A percentile compares a stretch with the other conserved stretches of the same genome.
phyloP scores from a whole-genome alignment of 169 alveolate species.

The Plasmodium falciparum region DNA sequence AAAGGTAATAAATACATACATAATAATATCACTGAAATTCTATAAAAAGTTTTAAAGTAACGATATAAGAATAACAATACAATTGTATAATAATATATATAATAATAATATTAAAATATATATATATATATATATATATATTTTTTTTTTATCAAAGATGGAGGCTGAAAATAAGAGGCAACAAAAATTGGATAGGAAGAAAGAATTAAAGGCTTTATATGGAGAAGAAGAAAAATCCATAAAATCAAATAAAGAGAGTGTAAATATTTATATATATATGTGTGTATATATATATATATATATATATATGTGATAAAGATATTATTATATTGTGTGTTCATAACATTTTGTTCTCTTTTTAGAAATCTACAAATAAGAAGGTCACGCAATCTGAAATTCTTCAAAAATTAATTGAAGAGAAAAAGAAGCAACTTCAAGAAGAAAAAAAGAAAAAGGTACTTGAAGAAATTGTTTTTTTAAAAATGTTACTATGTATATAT shows the following conservation, averaged over 20 bases:
- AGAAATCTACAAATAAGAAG: conserved; percentile 59
- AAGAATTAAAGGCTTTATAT: conserved; percentile 59
- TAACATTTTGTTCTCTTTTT: background rate
- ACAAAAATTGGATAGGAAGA: conserved; percentile 62
- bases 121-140: background rate
- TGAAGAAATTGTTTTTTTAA: background rate
- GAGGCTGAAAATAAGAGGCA: conserved; percentile 73
- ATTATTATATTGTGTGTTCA: too few species aligned
- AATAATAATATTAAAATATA: background rate
- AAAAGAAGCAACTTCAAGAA: conserved; percentile 57
- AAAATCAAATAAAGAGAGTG: conserved; percentile 65
- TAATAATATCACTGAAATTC: too few species aligned
- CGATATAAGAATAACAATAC: too few species aligned
- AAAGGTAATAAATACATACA: conserved; percentile 70
- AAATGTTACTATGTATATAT: background rate
- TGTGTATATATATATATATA: too few species aligned
- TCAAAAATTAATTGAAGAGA: conserved; percentile 64
- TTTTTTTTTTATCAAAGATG: conserved; percentile 10
- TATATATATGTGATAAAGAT: too few species aligned
- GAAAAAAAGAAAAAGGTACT: conserved; percentile 56
- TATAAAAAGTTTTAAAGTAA: too few species aligned
- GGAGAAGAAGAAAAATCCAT: conserved; percentile 74
- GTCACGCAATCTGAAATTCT: conserved; percentile 63
- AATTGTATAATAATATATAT: background rate
- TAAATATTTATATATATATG: background rate